Base-by-base conservation (phyloP, 1,139 yeast genomes). In the Yamadazyma triangularis region DNA sequence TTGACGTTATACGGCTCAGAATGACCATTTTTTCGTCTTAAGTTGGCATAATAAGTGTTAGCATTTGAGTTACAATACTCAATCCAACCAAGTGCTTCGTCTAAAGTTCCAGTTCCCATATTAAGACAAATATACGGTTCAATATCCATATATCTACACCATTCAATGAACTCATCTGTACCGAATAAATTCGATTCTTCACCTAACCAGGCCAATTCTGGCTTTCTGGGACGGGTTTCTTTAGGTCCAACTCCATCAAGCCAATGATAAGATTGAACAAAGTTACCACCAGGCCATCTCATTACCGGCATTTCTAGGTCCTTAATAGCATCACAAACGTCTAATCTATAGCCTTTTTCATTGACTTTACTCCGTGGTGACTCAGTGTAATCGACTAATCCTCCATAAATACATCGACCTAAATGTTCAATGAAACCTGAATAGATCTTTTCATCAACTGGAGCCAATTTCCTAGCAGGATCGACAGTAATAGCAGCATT, bases 211-310 rank as follows among this genome's bases (percentile, higher is more conserved):
- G 61, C 61, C 26, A 55, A 44, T 32, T 56, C 61, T 2, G 59
- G 60, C 29, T 59, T 39, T 32, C 51, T 40, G 9, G 59, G 60
- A 26, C 62, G 44, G 6, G 36, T 24, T 16, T 48, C 50, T 29
- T 42, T 42, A 4, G 60, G 60, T 2, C 62, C 62, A 13, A 56
- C 53, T 3, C 58, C 62, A 31, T 56, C 62, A 11, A 45, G 32
- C 62, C 62, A 56, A 34, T 56, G 60, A 28, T 56, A 56, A 4
- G 57, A 45, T 2, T 56, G 48, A 13, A 54, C 58, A 38, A 56
- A 56, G 35, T 56, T 56, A 11, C 62, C 62, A 10, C 62, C 62
- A 16, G 62, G 62, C 50, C 58, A 56, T 35, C 62, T 46, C 12
- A 56, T 50, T 3, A 54, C 58, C 8, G 62, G 60, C 51, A 56